Base-by-base conservation (phyloP, 2,329 filamentous ascomycete species). In the Lachnellula subtilissima region DNA sequence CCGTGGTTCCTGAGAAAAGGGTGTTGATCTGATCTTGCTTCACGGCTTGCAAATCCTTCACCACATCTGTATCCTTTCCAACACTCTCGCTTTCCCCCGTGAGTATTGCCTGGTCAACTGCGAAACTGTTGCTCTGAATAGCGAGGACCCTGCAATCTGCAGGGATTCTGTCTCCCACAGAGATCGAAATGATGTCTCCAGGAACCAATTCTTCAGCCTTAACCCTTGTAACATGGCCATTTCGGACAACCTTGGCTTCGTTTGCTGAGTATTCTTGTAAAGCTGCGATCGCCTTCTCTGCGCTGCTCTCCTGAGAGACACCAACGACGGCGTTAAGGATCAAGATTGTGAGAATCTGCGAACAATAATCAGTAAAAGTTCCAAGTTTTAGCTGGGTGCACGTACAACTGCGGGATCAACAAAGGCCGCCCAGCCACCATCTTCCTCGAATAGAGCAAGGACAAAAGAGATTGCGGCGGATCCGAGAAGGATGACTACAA, bases 201-300 rank as follows among this genome's bases (percentile, higher is more conserved):
- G 95, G 94, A 23, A 99, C 94, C 65, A 99, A 76, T 63, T 97
- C 91, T 68, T 99, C 94, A n/a, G 94, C 94, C 78, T 94, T 96
- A 76, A 99, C 77, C 64, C 88, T 85, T 62, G 86, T 84, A 60
- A 93, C 78, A 65, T 87, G 83, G 50, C 93, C 91, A 66, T 76
- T 74, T 68, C 94, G 89, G 57, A 96, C 74, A 52, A 96, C 93
- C 71, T 93, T 99, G 65, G 94, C 93, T 74, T 96, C 91, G 74
- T 97, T 99, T 69, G 94, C 94, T 32, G 93, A 97, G 77, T 99
- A 99, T 82, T 99, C 93, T 75, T 99, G 94, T 55, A 99, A 83
- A 46, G 94, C 94, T 25, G 94, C 92, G 71, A 99, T 99, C 51
- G 94, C 94, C 77, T 97, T 97, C 74, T 99, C 94, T 63, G 94